Conservation (phyloP, 495 filamentous ascomycete species). For the Penicillium turbatum region DNA sequence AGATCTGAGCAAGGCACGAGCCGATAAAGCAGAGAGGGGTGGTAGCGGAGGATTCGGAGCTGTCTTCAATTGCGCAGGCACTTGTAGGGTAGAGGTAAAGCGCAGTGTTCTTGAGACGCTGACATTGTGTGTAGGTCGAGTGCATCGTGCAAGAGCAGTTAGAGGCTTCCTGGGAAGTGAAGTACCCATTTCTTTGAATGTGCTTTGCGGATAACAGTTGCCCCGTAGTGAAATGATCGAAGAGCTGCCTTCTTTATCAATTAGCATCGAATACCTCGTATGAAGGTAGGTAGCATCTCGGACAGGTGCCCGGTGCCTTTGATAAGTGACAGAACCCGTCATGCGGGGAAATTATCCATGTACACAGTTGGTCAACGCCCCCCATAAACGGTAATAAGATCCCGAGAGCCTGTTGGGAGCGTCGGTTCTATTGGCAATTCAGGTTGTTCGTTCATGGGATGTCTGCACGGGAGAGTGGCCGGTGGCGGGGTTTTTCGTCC, state of each 20-base stretch:
- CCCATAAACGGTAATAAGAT: neutral
- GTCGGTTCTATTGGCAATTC: neutral
- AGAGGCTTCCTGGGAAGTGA: constrained; percentile 3
- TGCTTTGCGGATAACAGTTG: neutral
- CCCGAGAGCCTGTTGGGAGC: neutral
- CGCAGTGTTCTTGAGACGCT: neutral
- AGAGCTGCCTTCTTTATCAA: constrained; percentile 5
- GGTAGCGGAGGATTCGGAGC: constrained; percentile 14
- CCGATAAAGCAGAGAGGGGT: constrained; percentile 64
- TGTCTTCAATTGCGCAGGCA: constrained; percentile 1
- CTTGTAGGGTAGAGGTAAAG: constrained; percentile 3
- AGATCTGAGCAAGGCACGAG: constrained; percentile 66
- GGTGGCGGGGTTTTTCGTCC: constrained; percentile 5
- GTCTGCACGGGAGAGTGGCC: constrained; percentile 6
- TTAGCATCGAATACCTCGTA: neutral
- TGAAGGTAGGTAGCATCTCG: constrained; percentile 1
- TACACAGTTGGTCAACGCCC: neutral
- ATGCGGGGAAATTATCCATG: constrained; percentile 1
- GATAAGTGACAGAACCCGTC: neutral
- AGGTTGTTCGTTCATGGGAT: neutral
- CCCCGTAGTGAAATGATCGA: too few species aligned
- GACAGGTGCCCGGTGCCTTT: constrained; percentile 2
- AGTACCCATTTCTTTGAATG: constrained; percentile 8
- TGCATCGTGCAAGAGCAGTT: constrained; percentile 3
- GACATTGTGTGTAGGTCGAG: neutral